Evolutionary conservation across 129 eudicot species (phyloP).

Genomic region (Pseudognaphalium luteoalbum): DNA sequence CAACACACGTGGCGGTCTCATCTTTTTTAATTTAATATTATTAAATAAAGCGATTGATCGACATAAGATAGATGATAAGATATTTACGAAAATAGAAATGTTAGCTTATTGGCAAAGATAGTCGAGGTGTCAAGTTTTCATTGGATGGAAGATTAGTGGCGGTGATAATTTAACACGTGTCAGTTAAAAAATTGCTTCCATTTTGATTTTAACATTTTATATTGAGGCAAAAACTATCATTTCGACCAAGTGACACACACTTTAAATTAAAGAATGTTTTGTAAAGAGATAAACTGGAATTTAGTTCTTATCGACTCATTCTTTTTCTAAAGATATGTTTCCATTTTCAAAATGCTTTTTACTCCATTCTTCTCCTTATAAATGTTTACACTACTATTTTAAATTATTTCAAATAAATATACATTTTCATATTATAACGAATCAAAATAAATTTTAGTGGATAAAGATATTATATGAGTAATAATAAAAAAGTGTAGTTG

Average conservation of each 20-base stretch:
- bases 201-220: no score
- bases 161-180: not conserved
- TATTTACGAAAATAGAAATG: not conserved
- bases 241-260: not conserved
- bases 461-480: no score
- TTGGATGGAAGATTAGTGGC: not conserved
- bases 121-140: not conserved
- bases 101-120: no score
- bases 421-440: no score
- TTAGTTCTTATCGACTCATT: not conserved
- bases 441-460: no score
- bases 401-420: no score
- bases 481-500: no score
- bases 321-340: not conserved
- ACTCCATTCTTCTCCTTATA: no score
- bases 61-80: not conserved
- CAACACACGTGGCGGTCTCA: not conserved
- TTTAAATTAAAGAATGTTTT: no score
- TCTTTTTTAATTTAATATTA: not conserved
- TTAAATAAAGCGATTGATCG: not conserved
- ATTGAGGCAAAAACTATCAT: no score
- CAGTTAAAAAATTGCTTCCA: no score
- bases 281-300: not conserved
- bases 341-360: not conserved
- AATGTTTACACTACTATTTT: no score